These are phyloP conservation scores for Aspergillus ochraceoroseus DNA, from an alignment of 2,329 filamentous ascomycete genomes.

Conservation along the genomic window DNA sequence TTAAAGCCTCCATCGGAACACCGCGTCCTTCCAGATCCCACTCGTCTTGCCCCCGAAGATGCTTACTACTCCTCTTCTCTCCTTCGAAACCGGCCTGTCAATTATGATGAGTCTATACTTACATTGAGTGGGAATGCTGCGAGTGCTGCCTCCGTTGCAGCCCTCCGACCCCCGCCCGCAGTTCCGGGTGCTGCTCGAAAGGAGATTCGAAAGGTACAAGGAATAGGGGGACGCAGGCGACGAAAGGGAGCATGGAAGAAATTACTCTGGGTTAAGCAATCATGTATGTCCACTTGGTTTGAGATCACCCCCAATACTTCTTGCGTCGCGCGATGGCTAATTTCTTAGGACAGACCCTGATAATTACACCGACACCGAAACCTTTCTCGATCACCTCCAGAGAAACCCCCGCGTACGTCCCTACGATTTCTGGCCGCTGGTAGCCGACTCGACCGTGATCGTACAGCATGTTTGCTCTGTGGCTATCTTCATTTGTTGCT, in stretches of 20 bases:
- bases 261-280: slow-evolving; percentile 95
- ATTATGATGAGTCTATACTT: slow-evolving; percentile 36
- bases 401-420: slow-evolving; percentile 88
- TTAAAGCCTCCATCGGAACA: slow-evolving; percentile 35
- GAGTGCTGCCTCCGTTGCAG: slow-evolving; percentile 41
- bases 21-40: slow-evolving; percentile 53
- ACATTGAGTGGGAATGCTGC: slow-evolving; percentile 40
- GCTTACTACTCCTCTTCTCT: slow-evolving; percentile 64
- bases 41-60: slow-evolving; percentile 76
- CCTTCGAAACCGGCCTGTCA: slow-evolving; percentile 48
- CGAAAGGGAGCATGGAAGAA: slow-evolving; percentile 84
- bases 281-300: slow-evolving; percentile 56
- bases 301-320: neutral
- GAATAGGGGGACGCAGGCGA: slow-evolving; percentile 61
- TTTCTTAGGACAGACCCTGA: slow-evolving; percentile 65
- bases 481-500: slow-evolving; percentile 89
- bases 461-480: slow-evolving; percentile 96
- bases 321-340: neutral
- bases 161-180: slow-evolving; percentile 40
- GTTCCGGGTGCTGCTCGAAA: slow-evolving; percentile 37
- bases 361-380: slow-evolving; percentile 96
- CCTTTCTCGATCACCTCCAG: slow-evolving; percentile 92
- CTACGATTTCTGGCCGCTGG: slow-evolving; percentile 96
- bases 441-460: slow-evolving; percentile 91
- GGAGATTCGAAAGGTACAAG: slow-evolving; percentile 50